A percentile compares a stretch with the other conserved stretches of the same genome.
These are phyloP conservation scores for Mucor plumbeus DNA, from an alignment of 371 early-diverging fungal genomes.

Conservation along the genomic window DNA sequence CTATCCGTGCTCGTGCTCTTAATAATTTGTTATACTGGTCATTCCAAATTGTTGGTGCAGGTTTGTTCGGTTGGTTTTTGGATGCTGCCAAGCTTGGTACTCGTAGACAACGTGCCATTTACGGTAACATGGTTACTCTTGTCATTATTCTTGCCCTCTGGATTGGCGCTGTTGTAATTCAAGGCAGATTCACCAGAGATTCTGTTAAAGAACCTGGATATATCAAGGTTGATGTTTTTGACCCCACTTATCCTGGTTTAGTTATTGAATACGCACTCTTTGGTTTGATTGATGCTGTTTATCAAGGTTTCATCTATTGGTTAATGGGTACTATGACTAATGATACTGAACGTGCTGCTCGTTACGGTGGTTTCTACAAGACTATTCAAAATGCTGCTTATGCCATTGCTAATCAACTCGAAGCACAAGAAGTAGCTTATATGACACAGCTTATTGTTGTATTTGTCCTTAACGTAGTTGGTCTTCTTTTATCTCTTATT, in stretches of 20 bases:
- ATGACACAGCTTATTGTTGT: slow-evolving; percentile 38
- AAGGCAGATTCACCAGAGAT: slow-evolving; percentile 47
- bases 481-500: slow-evolving; percentile 34
- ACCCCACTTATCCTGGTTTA: slow-evolving; percentile 45
- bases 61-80: slow-evolving; percentile 60
- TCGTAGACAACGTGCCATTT: slow-evolving; percentile 60
- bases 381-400: slow-evolving; percentile 76
- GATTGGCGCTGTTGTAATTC: slow-evolving; percentile 62
- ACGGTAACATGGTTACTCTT: slow-evolving; percentile 54
- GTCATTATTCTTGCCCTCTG: slow-evolving; percentile 56
- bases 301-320: slow-evolving; percentile 78
- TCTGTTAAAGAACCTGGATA: slow-evolving; percentile 24
- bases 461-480: slow-evolving; percentile 34
- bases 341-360: slow-evolving; percentile 69
- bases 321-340: slow-evolving; percentile 74
- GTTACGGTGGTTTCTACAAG: slow-evolving; percentile 87
- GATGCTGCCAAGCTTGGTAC: slow-evolving; percentile 50
- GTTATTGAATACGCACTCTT: slow-evolving; percentile 66
- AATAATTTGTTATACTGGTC: slow-evolving; percentile 77
- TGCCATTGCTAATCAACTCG: slow-evolving; percentile 59
- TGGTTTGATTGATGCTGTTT: slow-evolving; percentile 73
- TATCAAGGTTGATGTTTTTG: slow-evolving; percentile 40
- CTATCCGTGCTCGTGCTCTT: slow-evolving; percentile 62
- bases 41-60: slow-evolving; percentile 72
- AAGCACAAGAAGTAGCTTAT: slow-evolving; percentile 28